phyloP scores from a whole-genome alignment of 2,329 filamentous ascomycete species.

The Plectosphaerella cucumerina region DNA sequence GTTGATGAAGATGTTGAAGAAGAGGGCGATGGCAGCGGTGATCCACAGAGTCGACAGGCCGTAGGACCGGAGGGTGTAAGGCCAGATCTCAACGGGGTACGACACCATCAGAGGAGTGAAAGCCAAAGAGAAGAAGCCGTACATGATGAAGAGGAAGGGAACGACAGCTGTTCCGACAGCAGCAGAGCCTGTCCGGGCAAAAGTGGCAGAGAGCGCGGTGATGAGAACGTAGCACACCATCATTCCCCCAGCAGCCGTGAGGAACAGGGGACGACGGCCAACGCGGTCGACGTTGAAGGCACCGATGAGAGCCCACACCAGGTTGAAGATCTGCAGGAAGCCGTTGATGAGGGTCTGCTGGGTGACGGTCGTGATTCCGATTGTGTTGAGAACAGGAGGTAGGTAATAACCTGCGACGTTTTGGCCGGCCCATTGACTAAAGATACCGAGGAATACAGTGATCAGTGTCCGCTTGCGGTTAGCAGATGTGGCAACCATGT shows the following conservation, averaged over 20 bases:
- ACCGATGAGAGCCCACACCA: slow-evolving; percentile 15
- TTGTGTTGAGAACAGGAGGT: slow-evolving; percentile 21
- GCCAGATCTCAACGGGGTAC: slow-evolving; percentile 22
- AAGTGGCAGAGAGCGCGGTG: slow-evolving; percentile 11
- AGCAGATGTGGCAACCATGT: slow-evolving; percentile 9
- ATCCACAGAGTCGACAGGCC: slow-evolving; percentile 2
- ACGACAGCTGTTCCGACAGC: slow-evolving; percentile 21
- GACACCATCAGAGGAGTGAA: slow-evolving; percentile 27
- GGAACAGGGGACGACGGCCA: slow-evolving; percentile 15
- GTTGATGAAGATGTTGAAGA: slow-evolving; percentile 29
- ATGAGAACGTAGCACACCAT: slow-evolving; percentile 10
- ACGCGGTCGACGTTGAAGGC: slow-evolving; percentile 17
- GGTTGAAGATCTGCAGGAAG: slow-evolving; percentile 12
- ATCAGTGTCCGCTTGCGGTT: slow-evolving; percentile 13
- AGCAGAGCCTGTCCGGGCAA: slow-evolving; percentile 8
- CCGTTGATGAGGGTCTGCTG: slow-evolving; percentile 30
- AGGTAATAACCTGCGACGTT: slow-evolving; percentile 32
- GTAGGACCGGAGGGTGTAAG: slow-evolving; percentile 11
- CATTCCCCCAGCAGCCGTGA: slow-evolving; percentile 13
- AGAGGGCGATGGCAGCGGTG: slow-evolving; percentile 2
- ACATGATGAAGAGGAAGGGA: slow-evolving; percentile 31
- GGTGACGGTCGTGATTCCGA: slow-evolving; percentile 25
- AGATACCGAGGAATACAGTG: slow-evolving; percentile 8
- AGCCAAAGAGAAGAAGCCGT: slow-evolving; percentile 29
- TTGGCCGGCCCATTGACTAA: slow-evolving; percentile 14